Conservation (phyloP, 352 stramenopile genomes). For the Phytophthora cactorum region DNA sequence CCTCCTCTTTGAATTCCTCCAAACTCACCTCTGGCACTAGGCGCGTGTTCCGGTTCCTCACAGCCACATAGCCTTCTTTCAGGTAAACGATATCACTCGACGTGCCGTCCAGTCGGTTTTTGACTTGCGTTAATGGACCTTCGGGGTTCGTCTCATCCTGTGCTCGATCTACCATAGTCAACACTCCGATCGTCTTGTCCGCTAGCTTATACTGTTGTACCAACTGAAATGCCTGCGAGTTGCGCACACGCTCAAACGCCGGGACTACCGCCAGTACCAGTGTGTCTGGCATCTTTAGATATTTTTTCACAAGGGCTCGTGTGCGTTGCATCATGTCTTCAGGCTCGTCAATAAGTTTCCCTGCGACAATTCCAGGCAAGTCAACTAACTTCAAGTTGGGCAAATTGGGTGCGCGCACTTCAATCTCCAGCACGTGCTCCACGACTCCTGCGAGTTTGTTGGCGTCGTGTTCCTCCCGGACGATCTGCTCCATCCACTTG, state of each 20-base stretch:
- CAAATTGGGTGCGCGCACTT: constrained; percentile 42
- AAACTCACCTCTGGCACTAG: constrained; percentile 17
- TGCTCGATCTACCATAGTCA: constrained; percentile 54
- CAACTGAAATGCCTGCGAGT: constrained; percentile 55
- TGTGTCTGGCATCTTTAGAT: constrained; percentile 41
- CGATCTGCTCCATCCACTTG: constrained; percentile 50
- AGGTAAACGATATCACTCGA: constrained; percentile 41
- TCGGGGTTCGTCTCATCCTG: constrained; percentile 28
- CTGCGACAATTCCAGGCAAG: constrained; percentile 49
- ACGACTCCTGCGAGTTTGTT: constrained; percentile 29
- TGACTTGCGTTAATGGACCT: constrained; percentile 34
- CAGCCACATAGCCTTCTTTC: constrained; percentile 48
- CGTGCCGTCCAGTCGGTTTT: constrained; percentile 32
- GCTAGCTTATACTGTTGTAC: constrained; percentile 44
- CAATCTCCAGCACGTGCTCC: constrained; percentile 49
- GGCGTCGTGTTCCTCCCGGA: constrained; percentile 21
- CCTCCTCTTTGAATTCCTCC: constrained; percentile 29
- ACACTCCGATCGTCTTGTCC: constrained; percentile 46
- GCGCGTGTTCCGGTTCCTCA: constrained; percentile 46
- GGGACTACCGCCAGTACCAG: constrained; percentile 52
- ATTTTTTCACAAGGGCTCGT: constrained; percentile 40
- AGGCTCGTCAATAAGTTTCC: constrained; percentile 33
- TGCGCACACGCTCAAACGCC: constrained; percentile 38
- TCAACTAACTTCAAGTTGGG: constrained; percentile 52
- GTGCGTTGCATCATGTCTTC: constrained; percentile 54